These are phyloP conservation scores for Trametes maxima DNA, from an alignment of 768 basidiomycete genomes.

Conservation along the genomic window DNA sequence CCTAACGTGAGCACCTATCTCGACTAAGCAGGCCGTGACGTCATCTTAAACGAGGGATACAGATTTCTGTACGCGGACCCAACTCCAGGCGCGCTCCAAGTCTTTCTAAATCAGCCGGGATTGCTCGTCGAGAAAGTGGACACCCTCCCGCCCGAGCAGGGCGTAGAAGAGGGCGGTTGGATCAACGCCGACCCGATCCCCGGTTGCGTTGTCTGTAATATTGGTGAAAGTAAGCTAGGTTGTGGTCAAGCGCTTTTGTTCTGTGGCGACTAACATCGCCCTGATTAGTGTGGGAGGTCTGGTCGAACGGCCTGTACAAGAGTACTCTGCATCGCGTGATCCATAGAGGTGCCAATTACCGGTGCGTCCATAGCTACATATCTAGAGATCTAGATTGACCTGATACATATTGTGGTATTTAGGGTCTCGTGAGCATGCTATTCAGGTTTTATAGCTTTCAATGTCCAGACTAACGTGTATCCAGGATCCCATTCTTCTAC, in stretches of 20 bases:
- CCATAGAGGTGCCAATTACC: constrained; percentile 73
- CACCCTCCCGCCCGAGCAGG: constrained; percentile 43
- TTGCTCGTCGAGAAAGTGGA: constrained; percentile 26
- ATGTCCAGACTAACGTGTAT: neutral
- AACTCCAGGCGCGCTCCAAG: constrained; percentile 79
- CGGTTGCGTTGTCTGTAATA: constrained; percentile 86
- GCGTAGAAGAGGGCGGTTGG: constrained; percentile 70
- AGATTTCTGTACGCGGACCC: constrained; percentile 89
- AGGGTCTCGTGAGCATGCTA: constrained; percentile 68
- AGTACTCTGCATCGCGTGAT: constrained; percentile 91
- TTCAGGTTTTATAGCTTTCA: neutral
- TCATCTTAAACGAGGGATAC: neutral
- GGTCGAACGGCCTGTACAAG: constrained; percentile 85
- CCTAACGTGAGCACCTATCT: constrained; percentile 58
- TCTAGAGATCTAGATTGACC: neutral
- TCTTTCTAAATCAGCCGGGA: constrained; percentile 59
- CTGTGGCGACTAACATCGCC: neutral
- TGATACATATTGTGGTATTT: neutral
- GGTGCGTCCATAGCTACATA: constrained; percentile 28
- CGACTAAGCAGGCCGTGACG: neutral
- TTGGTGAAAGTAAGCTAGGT: constrained; percentile 76
- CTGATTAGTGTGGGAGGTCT: constrained; percentile 82
- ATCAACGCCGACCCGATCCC: constrained; percentile 83
- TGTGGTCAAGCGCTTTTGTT: neutral
- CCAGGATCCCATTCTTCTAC: constrained; percentile 89